These are phyloP conservation scores for Phytophthora sansomeana DNA, from an alignment of 352 stramenopile species.

Conservation along the genomic window DNA sequence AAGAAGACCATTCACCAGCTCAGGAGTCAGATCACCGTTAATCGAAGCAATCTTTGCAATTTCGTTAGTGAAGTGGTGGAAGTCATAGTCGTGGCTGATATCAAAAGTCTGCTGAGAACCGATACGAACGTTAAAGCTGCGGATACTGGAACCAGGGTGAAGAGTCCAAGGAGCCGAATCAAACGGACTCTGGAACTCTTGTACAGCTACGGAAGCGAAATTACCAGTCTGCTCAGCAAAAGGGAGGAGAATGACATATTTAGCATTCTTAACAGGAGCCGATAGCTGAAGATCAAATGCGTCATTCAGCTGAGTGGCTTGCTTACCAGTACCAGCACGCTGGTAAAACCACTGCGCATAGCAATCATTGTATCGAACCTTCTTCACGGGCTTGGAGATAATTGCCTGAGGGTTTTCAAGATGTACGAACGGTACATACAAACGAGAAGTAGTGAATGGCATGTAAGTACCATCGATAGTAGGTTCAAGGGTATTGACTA, in stretches of 20 bases:
- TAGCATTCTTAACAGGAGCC: slow-evolving; percentile 3
- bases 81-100: slow-evolving; percentile 32
- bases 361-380: slow-evolving; percentile 7
- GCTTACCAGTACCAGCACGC: too few species aligned
- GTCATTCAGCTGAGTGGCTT: background rate
- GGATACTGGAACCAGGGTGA: background rate
- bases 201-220: background rate
- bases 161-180: slow-evolving; percentile 6
- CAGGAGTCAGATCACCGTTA: slow-evolving; percentile 17
- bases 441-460: too few species aligned
- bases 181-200: slow-evolving; percentile 3
- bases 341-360: slow-evolving; percentile 8
- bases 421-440: too few species aligned
- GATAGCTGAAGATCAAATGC: slow-evolving; percentile 8
- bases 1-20: slow-evolving; percentile 24
- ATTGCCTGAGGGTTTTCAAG: too few species aligned
- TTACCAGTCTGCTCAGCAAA: background rate
- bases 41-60: slow-evolving; percentile 15
- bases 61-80: slow-evolving; percentile 11
- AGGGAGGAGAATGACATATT: background rate
- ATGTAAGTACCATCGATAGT: background rate
- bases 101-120: slow-evolving; percentile 31
- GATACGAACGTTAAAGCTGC: slow-evolving; percentile 5
- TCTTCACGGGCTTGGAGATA: slow-evolving; percentile 2
- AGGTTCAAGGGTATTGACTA: background rate